Evolutionary conservation across 2,329 filamentous ascomycete genomes (phyloP).

Genomic region (Septoria petroselini): DNA sequence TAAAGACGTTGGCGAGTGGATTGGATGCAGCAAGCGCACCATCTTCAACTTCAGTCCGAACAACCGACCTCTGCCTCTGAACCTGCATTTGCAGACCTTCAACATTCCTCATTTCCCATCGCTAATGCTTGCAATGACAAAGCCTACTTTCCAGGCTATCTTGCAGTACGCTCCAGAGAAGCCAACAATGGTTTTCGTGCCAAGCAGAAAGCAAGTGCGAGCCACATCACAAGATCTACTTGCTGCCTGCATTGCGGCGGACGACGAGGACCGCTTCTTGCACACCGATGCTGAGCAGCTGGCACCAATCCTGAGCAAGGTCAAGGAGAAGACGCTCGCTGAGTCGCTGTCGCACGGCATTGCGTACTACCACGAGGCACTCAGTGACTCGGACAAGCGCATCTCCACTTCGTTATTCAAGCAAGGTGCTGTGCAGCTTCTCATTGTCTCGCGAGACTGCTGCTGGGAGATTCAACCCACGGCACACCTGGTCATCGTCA

Average conservation of each 20-base stretch:
- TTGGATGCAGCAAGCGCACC: conserved; percentile 94
- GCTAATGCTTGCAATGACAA: conserved; percentile 97
- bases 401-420: conserved; percentile 92
- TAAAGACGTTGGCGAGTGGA: conserved; percentile 93
- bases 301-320: conserved; percentile 71
- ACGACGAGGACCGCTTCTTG: conserved; percentile 90
- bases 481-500: conserved; percentile 88
- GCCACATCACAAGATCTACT: conserved; percentile 82
- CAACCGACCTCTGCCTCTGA: conserved; percentile 80
- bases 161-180: conserved; percentile 82
- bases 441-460: conserved; percentile 79
- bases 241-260: conserved; percentile 80
- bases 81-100: conserved; percentile 93
- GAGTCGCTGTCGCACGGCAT: conserved; percentile 91
- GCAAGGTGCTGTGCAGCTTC: conserved; percentile 82
- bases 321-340: conserved; percentile 82
- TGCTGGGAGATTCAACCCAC: conserved; percentile 92
- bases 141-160: conserved; percentile 86
- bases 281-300: conserved; percentile 81
- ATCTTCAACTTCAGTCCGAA: conserved; percentile 98
- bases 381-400: conserved; percentile 82
- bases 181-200: conserved; percentile 87
- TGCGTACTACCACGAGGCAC: conserved; percentile 93
- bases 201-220: conserved; percentile 87
- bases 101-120: conserved; percentile 96